Conservation (phyloP, 2,329 filamentous ascomycete genomes). For the Alternaria arbusti region DNA sequence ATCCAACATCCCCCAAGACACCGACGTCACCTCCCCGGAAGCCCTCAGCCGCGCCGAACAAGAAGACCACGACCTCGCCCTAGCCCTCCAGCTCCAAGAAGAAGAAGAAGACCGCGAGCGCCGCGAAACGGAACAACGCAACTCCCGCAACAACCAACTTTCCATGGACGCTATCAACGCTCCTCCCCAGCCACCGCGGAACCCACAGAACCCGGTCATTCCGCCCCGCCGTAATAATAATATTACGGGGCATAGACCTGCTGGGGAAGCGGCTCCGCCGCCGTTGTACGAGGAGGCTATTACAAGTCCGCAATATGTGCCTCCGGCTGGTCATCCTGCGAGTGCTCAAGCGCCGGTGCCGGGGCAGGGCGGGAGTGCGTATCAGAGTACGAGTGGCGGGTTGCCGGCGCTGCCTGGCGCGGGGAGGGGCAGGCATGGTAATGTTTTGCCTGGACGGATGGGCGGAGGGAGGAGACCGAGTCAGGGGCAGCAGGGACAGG, state of each 20-base stretch:
- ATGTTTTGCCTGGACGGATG: constrained; percentile 19
- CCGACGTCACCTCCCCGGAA: constrained; percentile 30
- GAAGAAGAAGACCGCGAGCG: constrained; percentile 84
- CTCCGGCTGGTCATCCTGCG: constrained; percentile 55
- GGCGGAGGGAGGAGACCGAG: background rate
- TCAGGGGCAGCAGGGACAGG: background rate
- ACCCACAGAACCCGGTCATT: constrained; percentile 52
- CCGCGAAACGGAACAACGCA: constrained; percentile 63
- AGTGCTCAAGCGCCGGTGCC: constrained; percentile 44
- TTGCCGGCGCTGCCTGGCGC: constrained; percentile 19
- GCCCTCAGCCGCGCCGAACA: constrained; percentile 67
- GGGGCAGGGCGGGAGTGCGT: constrained; percentile 35
- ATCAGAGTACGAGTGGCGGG: constrained; percentile 22
- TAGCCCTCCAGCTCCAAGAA: constrained; percentile 91
- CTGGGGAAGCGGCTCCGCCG: constrained; percentile 61
- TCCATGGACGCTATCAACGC: constrained; percentile 70
- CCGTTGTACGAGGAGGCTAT: constrained; percentile 72
- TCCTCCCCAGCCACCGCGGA: constrained; percentile 48
- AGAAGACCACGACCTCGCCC: constrained; percentile 81
- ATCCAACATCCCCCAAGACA: constrained; percentile 17
- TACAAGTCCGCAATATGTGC: constrained; percentile 61
- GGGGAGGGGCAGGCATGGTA: background rate
- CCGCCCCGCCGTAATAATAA: constrained; percentile 53
- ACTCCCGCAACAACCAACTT: constrained; percentile 70
- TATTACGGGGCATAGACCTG: constrained; percentile 44